Evolutionary conservation across 352 stramenopile species (phyloP), one percentile per base, ranked within the genome.

Genomic region (Phytophthora macrochlamydospora): DNA sequence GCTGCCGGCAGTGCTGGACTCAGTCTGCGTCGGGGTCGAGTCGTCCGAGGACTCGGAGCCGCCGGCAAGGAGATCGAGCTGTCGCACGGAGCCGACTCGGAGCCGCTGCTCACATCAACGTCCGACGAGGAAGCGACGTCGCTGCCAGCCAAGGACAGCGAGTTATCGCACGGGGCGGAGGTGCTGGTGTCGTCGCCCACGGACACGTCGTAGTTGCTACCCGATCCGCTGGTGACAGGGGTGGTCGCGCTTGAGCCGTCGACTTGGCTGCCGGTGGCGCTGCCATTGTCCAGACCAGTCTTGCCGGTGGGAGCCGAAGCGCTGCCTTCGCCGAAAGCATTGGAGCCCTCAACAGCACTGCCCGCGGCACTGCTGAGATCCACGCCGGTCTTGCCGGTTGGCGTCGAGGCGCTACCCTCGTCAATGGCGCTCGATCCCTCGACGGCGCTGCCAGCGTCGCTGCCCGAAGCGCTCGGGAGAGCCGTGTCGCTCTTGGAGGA

Each of bases 11-110:
- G 31, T 54, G 38, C 54, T 65, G 30, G 38, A 56, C 46, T 67
- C 56, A 13, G 53, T 30, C 40, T 64, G 38, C 8, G 35, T 64
- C n/a, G 53, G 46, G 32, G 45, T 60, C 13, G 59, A 59, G 40
- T 53, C 46, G 8, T 29, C 44, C 35, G 35, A 40, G 6, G 35
- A 40, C 35, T 40, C 35, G 29, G 59, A 66, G 52, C 59, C 59
- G 28, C 60, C 45, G 1, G 62, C 62, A 14, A 69, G 56, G 62
- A 65, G 24, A 69, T 30, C 40, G 62, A 69, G 14, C 55, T 56
- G 32, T 69, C 62, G 18, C 62, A 69, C 55, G 62, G 62, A 40
- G 53, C 62, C 40, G 62, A 69, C 5, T 57, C 56, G 5, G 62
- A 69, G 1, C 52, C 49, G 32, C 63, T 70, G 9, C 42, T 61